phyloP scores from a whole-genome alignment of 2,329 filamentous ascomycete species.

The Paecilomyces sp. region DNA sequence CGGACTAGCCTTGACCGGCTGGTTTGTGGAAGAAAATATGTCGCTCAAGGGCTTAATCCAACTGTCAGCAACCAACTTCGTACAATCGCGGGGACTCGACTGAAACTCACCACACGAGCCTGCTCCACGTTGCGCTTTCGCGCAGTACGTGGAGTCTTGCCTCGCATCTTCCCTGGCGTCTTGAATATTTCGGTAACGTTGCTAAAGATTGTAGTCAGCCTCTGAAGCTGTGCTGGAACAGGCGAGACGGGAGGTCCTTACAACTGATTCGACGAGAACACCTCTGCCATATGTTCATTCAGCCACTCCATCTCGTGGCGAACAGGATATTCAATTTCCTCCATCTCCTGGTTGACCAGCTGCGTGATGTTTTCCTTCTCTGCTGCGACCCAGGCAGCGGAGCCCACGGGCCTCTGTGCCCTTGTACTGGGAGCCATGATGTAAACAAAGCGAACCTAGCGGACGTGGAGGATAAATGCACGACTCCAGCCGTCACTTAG shows the following conservation, averaged over 20 bases:
- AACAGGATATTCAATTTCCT: conserved; percentile 88
- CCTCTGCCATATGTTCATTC: conserved; percentile 95
- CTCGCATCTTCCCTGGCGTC: conserved; percentile 42
- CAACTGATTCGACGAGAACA: conserved; percentile 83
- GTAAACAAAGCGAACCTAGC: conserved; percentile 27
- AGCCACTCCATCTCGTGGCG: conserved; percentile 96
- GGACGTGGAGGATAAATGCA: neutral
- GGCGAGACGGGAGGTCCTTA: conserved; percentile 35
- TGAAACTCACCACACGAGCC: conserved; percentile 35
- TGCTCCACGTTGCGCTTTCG: conserved; percentile 38
- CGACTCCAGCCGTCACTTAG: neutral
- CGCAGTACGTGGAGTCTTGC: conserved; percentile 41
- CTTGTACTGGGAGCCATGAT: conserved; percentile 31
- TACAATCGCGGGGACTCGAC: neutral
- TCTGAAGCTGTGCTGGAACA: conserved; percentile 3
- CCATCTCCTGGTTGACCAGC: conserved; percentile 72
- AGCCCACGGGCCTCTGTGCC: conserved; percentile 59
- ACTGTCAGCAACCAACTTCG: conserved; percentile 8
- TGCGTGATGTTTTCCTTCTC: conserved; percentile 73
- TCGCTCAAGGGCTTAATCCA: conserved; percentile 38
- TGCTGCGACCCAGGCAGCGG: conserved; percentile 73
- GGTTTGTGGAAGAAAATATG: conserved; percentile 36
- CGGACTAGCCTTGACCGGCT: conserved; percentile 25
- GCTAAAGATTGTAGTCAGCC: conserved; percentile 45
- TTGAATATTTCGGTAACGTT: conserved; percentile 96